These are phyloP conservation scores for Protostelium mycophagum DNA, from an alignment of 78 protist species.

Conservation along the genomic window DNA sequence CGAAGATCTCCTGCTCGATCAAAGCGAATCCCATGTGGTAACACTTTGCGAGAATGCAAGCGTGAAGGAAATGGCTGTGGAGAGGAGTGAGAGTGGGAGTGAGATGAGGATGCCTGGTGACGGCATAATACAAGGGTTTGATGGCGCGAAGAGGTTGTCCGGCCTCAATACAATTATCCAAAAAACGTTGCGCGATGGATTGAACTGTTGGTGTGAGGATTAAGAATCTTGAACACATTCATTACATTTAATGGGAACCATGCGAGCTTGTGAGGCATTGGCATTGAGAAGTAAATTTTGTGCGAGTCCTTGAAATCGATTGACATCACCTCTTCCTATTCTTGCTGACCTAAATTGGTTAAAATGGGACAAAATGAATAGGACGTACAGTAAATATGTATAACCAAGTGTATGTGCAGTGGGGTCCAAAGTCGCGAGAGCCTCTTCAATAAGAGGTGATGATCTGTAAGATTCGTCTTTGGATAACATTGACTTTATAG, in stretches of 20 bases:
- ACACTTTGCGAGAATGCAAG: conserved; percentile 41
- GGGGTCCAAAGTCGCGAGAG: conserved; percentile 20
- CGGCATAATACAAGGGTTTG: conserved; percentile 13
- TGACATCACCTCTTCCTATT: not conserved
- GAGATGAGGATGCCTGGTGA: conserved; percentile 1
- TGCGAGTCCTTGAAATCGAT: conserved; percentile 6
- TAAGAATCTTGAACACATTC: not conserved
- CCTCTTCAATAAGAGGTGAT: conserved; percentile 8
- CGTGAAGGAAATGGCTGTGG: conserved; percentile 35
- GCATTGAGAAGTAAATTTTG: not conserved
- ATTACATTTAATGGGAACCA: conserved; percentile 16
- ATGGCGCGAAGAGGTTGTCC: conserved; percentile 25
- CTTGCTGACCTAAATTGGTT: not conserved
- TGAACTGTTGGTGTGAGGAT: conserved; percentile 14
- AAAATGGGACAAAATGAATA: not conserved
- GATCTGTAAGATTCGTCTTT: not conserved
- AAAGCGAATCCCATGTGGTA: conserved; percentile 32
- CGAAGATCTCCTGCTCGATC: conserved; percentile 13
- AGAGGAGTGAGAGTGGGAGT: conserved; percentile 27
- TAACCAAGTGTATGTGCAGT: conserved; percentile 34
- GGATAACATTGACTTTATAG: not conserved
- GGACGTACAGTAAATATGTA: conserved; percentile 46
- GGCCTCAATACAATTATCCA: conserved; percentile 7
- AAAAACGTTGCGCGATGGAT: conserved; percentile 16
- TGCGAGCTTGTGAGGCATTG: conserved; percentile 13